These are phyloP conservation scores for Naganishia kalamii DNA, from an alignment of 768 basidiomycete species.

Conservation along the genomic window DNA sequence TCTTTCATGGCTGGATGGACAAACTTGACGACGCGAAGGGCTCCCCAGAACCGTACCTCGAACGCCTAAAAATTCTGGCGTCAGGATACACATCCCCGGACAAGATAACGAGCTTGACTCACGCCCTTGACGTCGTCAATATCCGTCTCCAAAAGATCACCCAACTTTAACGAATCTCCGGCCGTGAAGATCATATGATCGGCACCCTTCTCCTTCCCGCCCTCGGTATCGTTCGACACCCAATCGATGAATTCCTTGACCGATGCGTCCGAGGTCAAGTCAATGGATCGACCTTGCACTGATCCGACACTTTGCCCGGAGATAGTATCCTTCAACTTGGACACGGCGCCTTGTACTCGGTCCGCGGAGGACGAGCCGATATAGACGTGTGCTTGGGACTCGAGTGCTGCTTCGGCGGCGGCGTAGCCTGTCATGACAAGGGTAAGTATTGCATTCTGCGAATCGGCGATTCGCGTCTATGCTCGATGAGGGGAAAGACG, in stretches of 20 bases:
- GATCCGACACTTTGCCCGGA: neutral
- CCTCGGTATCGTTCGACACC: neutral
- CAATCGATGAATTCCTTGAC: neutral
- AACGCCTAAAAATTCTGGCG: neutral
- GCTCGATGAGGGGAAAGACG: neutral
- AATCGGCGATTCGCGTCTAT: neutral
- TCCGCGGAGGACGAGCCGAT: neutral
- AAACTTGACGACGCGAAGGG: neutral
- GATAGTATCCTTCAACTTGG: neutral
- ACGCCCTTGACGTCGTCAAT: neutral
- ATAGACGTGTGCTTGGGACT: slow-evolving; percentile 7
- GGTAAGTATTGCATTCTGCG: neutral
- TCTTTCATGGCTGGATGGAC: slow-evolving; percentile 5
- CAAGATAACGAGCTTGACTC: neutral
- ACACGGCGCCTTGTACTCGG: neutral
- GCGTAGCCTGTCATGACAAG: neutral
- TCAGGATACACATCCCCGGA: neutral
- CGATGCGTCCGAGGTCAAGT: neutral
- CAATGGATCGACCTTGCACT: slow-evolving; percentile 3
- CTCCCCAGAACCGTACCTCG: slow-evolving; percentile 4
- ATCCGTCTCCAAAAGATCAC: slow-evolving; percentile 8
- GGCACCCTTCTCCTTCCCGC: neutral
- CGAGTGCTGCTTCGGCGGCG: slow-evolving; percentile 10
- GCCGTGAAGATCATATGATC: slow-evolving; percentile 8
- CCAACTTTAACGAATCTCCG: slow-evolving; percentile 5